These are phyloP conservation scores for Melastoma candidum DNA, from an alignment of 441 rosid genomes.

Conservation along the genomic window DNA sequence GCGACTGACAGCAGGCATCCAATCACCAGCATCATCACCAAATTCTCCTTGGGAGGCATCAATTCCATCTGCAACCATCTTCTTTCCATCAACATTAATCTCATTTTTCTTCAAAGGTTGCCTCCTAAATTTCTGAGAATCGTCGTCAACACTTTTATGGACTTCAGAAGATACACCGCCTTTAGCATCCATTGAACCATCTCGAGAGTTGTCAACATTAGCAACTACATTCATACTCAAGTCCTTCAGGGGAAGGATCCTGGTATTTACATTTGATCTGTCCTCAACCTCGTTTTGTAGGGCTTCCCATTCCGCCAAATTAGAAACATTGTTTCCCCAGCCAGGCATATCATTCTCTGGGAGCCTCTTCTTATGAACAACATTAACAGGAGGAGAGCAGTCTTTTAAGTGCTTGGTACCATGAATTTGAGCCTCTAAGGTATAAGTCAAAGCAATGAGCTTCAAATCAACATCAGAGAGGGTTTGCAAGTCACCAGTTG, in stretches of 20 bases:
- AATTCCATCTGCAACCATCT: constrained; percentile 75
- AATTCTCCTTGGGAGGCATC: constrained; percentile 71
- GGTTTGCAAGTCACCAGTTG: constrained; percentile 85
- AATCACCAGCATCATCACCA: constrained; percentile 54
- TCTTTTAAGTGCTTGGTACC: constrained; percentile 67
- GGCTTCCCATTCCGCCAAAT: constrained; percentile 91
- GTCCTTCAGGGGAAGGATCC: constrained; percentile 74
- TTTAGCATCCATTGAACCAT: constrained; percentile 27
- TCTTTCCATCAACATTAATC: constrained; percentile 60
- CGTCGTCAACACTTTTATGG: constrained; percentile 34
- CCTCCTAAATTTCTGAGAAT: constrained; percentile 29
- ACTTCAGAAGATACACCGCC: constrained; percentile 35
- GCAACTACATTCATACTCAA: constrained; percentile 44
- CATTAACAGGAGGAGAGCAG: constrained; percentile 67
- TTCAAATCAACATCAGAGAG: constrained; percentile 86
- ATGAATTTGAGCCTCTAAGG: constrained; percentile 71
- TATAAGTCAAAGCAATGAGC: constrained; percentile 70
- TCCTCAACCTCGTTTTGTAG: constrained; percentile 46
- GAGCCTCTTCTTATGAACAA: constrained; percentile 61
- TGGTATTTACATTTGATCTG: constrained; percentile 32
- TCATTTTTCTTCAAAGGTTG: constrained; percentile 49
- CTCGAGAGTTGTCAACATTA: constrained; percentile 33
- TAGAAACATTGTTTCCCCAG: constrained; percentile 93
- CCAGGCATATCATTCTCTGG: constrained; percentile 89
- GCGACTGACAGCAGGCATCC: constrained; percentile 87